Percentiles rank a stretch among this genome's conserved stretches.
Evolutionary conservation across 2,329 filamentous ascomycete species (phyloP).

Genomic region (Paecilomyces formosus): DNA sequence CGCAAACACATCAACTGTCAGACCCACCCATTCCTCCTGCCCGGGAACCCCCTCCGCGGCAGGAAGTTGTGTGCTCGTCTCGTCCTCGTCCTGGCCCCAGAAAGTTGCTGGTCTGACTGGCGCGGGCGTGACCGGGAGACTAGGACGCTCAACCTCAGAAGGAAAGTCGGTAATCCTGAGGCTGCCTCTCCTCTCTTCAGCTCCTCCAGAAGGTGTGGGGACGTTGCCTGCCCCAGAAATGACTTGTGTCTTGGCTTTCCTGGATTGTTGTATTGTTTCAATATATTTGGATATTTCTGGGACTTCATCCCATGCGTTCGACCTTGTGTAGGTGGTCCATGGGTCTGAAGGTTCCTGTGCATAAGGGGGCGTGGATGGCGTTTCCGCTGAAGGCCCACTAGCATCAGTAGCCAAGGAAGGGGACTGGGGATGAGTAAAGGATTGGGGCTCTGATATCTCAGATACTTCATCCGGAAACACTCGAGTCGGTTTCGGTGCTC

Average conservation of each 20-base stretch:
- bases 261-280: constrained; percentile 62
- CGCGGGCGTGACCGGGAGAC: constrained; percentile 82
- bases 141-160: constrained; percentile 71
- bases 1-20: constrained; percentile 39
- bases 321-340: constrained; percentile 67
- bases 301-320: constrained; percentile 90
- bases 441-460: neutral
- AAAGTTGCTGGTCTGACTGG: constrained; percentile 63
- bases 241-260: constrained; percentile 42
- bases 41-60: constrained; percentile 74
- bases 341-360: constrained; percentile 43
- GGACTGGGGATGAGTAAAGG: neutral
- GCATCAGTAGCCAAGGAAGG: neutral
- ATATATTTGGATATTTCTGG: constrained; percentile 86
- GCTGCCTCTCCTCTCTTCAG: constrained; percentile 41
- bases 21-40: constrained; percentile 93
- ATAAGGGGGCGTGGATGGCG: constrained; percentile 16
- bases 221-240: constrained; percentile 12
- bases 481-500: constrained; percentile 53
- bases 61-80: constrained; percentile 49
- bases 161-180: constrained; percentile 83
- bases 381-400: constrained; percentile 1
- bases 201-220: constrained; percentile 14
- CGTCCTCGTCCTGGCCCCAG: constrained; percentile 56
- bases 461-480: constrained; percentile 33